Conservation (phyloP, 352 stramenopile genomes). For the Phytophthora vignae region DNA sequence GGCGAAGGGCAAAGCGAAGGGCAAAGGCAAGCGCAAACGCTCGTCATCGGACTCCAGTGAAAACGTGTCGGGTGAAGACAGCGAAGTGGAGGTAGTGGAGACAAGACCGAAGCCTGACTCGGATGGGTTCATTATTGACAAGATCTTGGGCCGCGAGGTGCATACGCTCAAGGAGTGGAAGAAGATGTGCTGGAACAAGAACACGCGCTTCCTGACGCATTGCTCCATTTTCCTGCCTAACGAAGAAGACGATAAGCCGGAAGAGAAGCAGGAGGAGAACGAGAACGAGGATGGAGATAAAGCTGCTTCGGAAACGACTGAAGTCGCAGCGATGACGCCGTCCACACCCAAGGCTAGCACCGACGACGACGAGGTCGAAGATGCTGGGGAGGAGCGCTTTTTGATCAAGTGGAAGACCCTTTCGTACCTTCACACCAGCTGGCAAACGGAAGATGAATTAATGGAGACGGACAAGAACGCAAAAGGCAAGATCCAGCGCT, state of each 20-base stretch:
- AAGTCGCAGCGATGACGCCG: not conserved
- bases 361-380: conserved; percentile 37
- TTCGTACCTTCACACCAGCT: conserved; percentile 92
- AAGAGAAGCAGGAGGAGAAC: conserved; percentile 24
- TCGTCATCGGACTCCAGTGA: conserved; percentile 42
- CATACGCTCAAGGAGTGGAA: conserved; percentile 85
- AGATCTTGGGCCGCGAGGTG: conserved; percentile 78
- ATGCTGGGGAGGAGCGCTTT: conserved; percentile 81
- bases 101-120: conserved; percentile 57
- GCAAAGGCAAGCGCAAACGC: conserved; percentile 38
- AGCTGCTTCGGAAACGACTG: not conserved
- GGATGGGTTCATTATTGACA: conserved; percentile 82
- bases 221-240: conserved; percentile 85
- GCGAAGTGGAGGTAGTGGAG: conserved; percentile 30
- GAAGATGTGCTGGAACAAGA: conserved; percentile 77
- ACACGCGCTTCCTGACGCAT: conserved; percentile 78
- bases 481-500: conserved; percentile 89
- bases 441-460: conserved; percentile 88
- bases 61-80: conserved; percentile 34
- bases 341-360: conserved; percentile 15
- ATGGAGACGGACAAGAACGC: conserved; percentile 87
- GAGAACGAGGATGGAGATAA: conserved; percentile 14
- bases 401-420: conserved; percentile 92
- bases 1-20: conserved; percentile 33
- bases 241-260: conserved; percentile 35